A percentile compares a stretch with the other conserved stretches of the same genome.
Conservation (phyloP, 345 rosid species). For the Geranium rotundifolium region DNA sequence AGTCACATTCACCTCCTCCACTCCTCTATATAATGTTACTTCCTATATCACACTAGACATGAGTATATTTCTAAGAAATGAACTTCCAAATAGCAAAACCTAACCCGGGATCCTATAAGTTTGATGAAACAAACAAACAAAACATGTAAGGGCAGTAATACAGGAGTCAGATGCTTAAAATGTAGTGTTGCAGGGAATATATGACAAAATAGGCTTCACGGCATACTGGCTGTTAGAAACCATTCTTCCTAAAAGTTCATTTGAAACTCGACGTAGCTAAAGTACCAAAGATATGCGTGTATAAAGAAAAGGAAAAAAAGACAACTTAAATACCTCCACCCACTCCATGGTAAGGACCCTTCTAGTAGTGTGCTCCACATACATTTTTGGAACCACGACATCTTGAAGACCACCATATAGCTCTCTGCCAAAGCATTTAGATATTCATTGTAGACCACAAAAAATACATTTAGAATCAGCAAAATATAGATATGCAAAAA, state of each 20-base stretch:
- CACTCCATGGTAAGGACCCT: slow-evolving; percentile 91
- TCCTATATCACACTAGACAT: too few species aligned
- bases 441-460: slow-evolving; percentile 1
- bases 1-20: too few species aligned
- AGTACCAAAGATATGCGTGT: not conserved
- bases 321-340: slow-evolving; percentile 55
- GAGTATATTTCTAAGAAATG: too few species aligned
- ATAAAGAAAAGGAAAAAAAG: not conserved
- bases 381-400: slow-evolving; percentile 81
- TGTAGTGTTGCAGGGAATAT: too few species aligned
- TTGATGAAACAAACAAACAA: too few species aligned
- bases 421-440: slow-evolving; percentile 35
- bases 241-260: not conserved
- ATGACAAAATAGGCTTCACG: too few species aligned
- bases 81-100: too few species aligned
- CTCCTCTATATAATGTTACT: too few species aligned
- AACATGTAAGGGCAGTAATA: too few species aligned
- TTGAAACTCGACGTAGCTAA: not conserved
- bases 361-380: slow-evolving; percentile 64
- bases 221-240: too few species aligned
- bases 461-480: slow-evolving; percentile 2
- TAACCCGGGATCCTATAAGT: too few species aligned
- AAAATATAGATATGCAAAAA: not conserved
- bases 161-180: too few species aligned
- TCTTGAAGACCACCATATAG: slow-evolving; percentile 67